phyloP scores from a whole-genome alignment of 768 basidiomycete genomes.

The Kwoniella newhampshirensis region DNA sequence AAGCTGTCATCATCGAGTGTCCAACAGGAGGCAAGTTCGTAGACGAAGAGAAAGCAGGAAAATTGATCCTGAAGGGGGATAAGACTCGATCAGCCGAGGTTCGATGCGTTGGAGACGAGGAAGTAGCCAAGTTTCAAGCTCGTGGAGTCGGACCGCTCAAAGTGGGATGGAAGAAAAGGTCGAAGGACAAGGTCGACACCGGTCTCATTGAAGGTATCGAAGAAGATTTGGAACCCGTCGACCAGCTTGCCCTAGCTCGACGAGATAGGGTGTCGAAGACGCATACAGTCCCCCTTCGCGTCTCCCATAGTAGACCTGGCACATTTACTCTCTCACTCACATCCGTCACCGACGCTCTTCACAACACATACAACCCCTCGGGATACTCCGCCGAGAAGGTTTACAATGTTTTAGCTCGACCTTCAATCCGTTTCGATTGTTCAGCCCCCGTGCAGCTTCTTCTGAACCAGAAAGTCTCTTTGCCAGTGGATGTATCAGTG shows the following conservation, averaged over 20 bases:
- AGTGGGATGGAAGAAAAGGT: slow-evolving; percentile 43
- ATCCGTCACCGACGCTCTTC: slow-evolving; percentile 75
- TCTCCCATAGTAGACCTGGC: slow-evolving; percentile 39
- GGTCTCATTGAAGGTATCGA: slow-evolving; percentile 49
- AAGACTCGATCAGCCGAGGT: slow-evolving; percentile 57
- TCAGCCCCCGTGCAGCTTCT: slow-evolving; percentile 65
- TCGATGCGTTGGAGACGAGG: slow-evolving; percentile 47
- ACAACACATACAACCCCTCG: slow-evolving; percentile 63
- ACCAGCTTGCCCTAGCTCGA: slow-evolving; percentile 26
- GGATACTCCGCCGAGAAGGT: slow-evolving; percentile 56
- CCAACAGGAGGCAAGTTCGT: slow-evolving; percentile 68
- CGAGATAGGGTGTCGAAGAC: slow-evolving; percentile 37
- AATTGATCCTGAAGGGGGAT: slow-evolving; percentile 62
- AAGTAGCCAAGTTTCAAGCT: slow-evolving; percentile 39
- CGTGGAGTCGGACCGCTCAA: slow-evolving; percentile 45
- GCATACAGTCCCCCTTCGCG: slow-evolving; percentile 41
- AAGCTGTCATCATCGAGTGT: slow-evolving; percentile 76
- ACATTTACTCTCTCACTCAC: slow-evolving; percentile 65
- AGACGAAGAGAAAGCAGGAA: slow-evolving; percentile 55
- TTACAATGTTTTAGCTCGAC: slow-evolving; percentile 69
- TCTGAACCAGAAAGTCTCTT: slow-evolving; percentile 63
- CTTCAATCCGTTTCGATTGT: slow-evolving; percentile 68
- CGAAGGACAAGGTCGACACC: slow-evolving; percentile 27
- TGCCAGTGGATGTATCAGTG: slow-evolving; percentile 63
- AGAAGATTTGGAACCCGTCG: slow-evolving; percentile 29